Base-by-base conservation (phyloP, 1,284 basidiomycete species). In the Malassezia sp. region DNA sequence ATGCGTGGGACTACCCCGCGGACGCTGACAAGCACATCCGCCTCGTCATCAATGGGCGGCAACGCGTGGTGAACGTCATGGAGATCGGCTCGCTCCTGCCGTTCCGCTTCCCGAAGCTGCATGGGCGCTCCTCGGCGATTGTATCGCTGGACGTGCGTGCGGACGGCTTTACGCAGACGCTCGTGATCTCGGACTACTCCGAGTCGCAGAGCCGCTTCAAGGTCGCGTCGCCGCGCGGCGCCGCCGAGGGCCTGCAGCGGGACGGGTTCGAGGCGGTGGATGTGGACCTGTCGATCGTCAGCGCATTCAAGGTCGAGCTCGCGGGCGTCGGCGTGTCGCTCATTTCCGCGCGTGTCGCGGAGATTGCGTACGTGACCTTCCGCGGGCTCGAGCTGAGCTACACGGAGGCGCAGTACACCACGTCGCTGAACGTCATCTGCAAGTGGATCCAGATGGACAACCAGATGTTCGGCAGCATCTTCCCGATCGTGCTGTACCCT, bases 1-100 rank as follows among this genome's bases (percentile, higher is more conserved):
- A 96, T 67, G 84, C 89, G 5, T 99, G 93, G 93, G 93, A 99
- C 69, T 81, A 79, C 55, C 93, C 93, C 1, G 85, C 89, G 8
- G 80, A 82, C 2, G 74, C 75, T 43, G 81, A 84, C 61, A 97
- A 95, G 74, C 82, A 81, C 57, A 76, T 99, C 31, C 73, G 80
- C 41, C 73, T 97, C 12, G 55, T 67, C 28, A 73, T 72, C 12
- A 77, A 82, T 44, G 81, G 82, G 35, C 77, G 78, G 14, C 78
- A 80, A n/a, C 78, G 86, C 30, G 74, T 78, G 20, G 75, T 97
- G 43, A 93, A 97, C 66, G 82, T 95, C 50, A 83, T 95, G 79
- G 93, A 96, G 71, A 97, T 99, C 34, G 93, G 93, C 37, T 80
- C 85, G 52, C 78, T 95, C 29, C 73, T 88, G 11, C 93, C 93